Evolutionary conservation across 2,329 filamentous ascomycete genomes (phyloP).

Genomic region (Neonectria neomacrospora): DNA sequence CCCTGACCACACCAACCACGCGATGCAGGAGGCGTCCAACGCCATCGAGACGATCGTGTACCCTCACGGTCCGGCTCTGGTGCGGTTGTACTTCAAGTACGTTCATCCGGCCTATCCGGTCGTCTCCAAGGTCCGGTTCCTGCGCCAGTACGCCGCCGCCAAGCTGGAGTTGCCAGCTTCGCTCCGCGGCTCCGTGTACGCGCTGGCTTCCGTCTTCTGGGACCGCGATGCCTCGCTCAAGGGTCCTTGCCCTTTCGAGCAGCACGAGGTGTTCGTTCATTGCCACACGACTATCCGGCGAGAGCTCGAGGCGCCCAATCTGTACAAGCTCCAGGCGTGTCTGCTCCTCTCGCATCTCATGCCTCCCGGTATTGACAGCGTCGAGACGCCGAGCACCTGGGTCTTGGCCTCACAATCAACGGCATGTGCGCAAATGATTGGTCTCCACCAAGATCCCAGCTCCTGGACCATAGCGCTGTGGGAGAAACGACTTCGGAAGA

Average conservation of each 20-base stretch:
- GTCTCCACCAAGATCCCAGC: conserved; percentile 56
- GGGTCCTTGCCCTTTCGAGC: conserved; percentile 49
- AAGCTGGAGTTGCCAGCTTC: conserved; percentile 56
- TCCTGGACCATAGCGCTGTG: conserved; percentile 55
- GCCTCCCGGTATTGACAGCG: conserved; percentile 57
- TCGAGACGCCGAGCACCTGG: conserved; percentile 59
- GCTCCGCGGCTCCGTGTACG: conserved; percentile 58
- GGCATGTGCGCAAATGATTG: conserved; percentile 58
- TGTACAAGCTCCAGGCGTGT: conserved; percentile 59
- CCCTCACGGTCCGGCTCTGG: conserved; percentile 53
- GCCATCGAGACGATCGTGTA: conserved; percentile 56
- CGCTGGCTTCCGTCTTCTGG: conserved; percentile 57
- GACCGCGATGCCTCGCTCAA: conserved; percentile 47
- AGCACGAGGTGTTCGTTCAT: conserved; percentile 55
- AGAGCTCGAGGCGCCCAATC: conserved; percentile 59
- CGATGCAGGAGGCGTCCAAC: conserved; percentile 52
- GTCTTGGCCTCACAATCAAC: conserved; percentile 56
- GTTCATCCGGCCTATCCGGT: conserved; percentile 58
- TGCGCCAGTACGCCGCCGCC: conserved; percentile 51
- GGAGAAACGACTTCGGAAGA: conserved; percentile 57
- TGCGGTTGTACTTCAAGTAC: conserved; percentile 58
- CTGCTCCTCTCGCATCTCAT: conserved; percentile 58
- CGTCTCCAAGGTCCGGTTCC: conserved; percentile 57
- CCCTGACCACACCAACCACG: conserved; percentile 54
- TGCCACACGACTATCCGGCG: conserved; percentile 56